Percentiles rank a stretch among this genome's conserved stretches.
These are phyloP conservation scores for Hirsutella minnesotensis DNA, from an alignment of 2,329 filamentous ascomycete genomes.

Conservation along the genomic window DNA sequence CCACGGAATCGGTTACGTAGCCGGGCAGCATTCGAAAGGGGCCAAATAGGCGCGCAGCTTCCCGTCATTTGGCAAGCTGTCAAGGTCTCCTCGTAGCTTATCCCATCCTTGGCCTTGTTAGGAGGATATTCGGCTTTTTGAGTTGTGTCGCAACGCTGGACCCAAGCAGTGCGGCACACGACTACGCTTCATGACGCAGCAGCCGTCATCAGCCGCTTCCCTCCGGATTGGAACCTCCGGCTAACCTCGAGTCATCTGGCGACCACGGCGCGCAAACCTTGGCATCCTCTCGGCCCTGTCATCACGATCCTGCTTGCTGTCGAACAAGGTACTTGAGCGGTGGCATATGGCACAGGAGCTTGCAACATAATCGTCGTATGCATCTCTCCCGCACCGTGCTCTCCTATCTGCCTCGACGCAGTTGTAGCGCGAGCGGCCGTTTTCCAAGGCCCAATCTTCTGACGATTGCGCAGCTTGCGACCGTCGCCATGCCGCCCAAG, in stretches of 20 bases:
- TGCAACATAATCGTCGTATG: neutral
- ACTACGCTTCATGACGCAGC: neutral
- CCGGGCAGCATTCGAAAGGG: no score
- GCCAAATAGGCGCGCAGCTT: no score
- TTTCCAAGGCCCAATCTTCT: neutral
- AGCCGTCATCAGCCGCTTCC: neutral
- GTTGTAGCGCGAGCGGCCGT: neutral
- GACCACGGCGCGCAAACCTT: neutral
- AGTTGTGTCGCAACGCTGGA: neutral
- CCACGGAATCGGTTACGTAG: no score
- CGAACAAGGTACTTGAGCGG: no score
- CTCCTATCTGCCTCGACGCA: neutral
- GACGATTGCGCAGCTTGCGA: neutral
- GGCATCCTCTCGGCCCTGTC: neutral
- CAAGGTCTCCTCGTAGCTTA: no score
- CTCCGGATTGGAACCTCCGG: slow-evolving; percentile 1
- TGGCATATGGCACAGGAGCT: no score
- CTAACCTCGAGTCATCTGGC: neutral
- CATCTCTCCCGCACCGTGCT: neutral
- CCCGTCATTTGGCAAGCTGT: no score
- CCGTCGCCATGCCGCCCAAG: slow-evolving; percentile 23
- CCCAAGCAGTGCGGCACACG: neutral
- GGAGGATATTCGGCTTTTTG: no score
- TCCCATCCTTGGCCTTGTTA: neutral
- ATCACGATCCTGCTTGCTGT: no score